These are phyloP conservation scores for Nicotiana sylvestris DNA, from an alignment of 257 asterid species.

Conservation along the genomic window DNA sequence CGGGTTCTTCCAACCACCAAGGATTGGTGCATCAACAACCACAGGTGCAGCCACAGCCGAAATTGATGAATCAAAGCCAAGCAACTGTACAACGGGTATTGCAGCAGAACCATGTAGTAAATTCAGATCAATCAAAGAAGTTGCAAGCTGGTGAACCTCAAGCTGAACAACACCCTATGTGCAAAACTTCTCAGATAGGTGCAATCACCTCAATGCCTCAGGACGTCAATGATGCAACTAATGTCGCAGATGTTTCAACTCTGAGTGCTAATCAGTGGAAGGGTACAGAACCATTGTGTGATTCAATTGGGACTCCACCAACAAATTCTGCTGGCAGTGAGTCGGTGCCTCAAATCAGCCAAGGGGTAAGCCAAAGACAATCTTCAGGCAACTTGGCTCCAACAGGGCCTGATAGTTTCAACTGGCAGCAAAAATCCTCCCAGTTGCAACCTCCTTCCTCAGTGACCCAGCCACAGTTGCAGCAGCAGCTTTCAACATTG, in stretches of 20 bases:
- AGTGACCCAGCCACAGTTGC: slow-evolving; percentile 31
- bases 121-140: slow-evolving; percentile 33
- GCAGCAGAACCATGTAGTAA: slow-evolving; percentile 43
- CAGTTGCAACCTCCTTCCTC: slow-evolving; percentile 45
- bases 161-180: slow-evolving; percentile 41
- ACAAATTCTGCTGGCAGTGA: slow-evolving; percentile 39
- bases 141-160: slow-evolving; percentile 45
- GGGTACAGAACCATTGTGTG: slow-evolving; percentile 46
- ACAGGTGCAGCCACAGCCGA: slow-evolving; percentile 46
- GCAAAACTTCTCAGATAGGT: slow-evolving; percentile 42
- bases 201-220: slow-evolving; percentile 30
- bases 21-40: slow-evolving; percentile 9
- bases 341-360: slow-evolving; percentile 39
- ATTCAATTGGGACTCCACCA: slow-evolving; percentile 38
- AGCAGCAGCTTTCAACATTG: slow-evolving; percentile 33
- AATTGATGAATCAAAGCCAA: slow-evolving; percentile 47
- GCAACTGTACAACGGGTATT: slow-evolving; percentile 40
- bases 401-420: slow-evolving; percentile 45
- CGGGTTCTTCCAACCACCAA: slow-evolving; percentile 46
- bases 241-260: slow-evolving; percentile 34
- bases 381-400: slow-evolving; percentile 39
- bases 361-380: slow-evolving; percentile 47
- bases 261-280: slow-evolving; percentile 41
- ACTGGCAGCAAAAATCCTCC: slow-evolving; percentile 45
- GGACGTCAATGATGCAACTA: slow-evolving; percentile 33